Evolutionary conservation across 371 early-diverging fungal genomes (phyloP), one percentile per base, ranked within the genome.

Genomic region (Actinomortierella ambigua): DNA sequence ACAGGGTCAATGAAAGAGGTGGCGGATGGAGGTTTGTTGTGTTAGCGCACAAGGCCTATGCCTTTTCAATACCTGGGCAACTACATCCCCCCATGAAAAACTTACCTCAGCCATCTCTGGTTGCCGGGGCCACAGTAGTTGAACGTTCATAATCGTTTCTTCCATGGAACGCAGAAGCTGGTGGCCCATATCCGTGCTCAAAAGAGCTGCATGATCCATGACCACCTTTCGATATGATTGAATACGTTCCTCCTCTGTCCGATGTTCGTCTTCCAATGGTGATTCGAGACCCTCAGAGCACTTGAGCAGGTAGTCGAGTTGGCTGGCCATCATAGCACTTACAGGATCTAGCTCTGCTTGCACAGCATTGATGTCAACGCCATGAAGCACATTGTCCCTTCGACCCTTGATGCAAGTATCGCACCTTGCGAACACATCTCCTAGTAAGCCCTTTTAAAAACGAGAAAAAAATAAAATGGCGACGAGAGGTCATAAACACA

Each of bases 41-140:
- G n/a, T n/a, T n/a, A n/a, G n/a, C n/a, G n/a, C n/a, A n/a, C n/a
- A n/a, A n/a, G n/a, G n/a, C n/a, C n/a, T n/a, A n/a, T n/a, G n/a
- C 34, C 34, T 6, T 34, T 34, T 34, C 34, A 34, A n/a, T n/a
- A n/a, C n/a, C n/a, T n/a, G n/a, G n/a, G n/a, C n/a, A n/a, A n/a
- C n/a, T n/a, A n/a, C n/a, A n/a, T n/a, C n/a, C n/a, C n/a, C n/a
- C n/a, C n/a, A n/a, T n/a, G 34, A 34, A 34, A 11, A 34, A 34
- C 34, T 46, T 60, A 69, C 70, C 61, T 73, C 73, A 5, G 62
- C 49, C 17, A 73, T 66, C 18, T 59, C 56, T 14, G 34, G 49
- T 28, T 73, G 67, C n/a, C 63, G 67, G 14, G 73, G 73, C 73
- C 73, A 73, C 49, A 66, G 48, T 53, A 66, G 52, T 23, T 66